Conservation (phyloP, 768 basidiomycete species). For the Suillus tomentosus region DNA sequence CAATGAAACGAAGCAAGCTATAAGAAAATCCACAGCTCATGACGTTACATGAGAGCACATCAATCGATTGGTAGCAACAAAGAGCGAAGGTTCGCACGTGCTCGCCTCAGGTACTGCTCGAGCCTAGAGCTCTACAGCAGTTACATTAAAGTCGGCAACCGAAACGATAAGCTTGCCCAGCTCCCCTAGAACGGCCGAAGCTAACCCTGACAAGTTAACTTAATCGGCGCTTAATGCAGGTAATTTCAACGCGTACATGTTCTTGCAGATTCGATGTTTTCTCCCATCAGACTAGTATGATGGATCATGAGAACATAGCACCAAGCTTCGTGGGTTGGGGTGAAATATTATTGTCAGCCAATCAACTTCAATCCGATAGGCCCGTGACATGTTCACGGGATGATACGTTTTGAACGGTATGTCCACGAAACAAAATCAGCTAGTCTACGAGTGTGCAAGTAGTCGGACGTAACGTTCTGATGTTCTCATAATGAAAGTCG, state of each 20-base stretch:
- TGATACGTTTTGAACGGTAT: neutral
- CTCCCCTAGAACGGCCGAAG: neutral
- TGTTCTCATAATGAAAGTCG: neutral
- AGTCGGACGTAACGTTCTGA: neutral
- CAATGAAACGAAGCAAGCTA: neutral
- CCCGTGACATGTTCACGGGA: neutral
- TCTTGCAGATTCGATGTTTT: neutral
- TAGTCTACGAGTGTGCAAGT: neutral
- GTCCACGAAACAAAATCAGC: too few relatives aligned
- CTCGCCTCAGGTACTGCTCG: neutral
- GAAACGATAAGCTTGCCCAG: neutral
- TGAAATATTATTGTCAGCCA: neutral
- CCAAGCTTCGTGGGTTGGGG: too few relatives aligned
- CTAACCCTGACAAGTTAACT: neutral
- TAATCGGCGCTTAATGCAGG: neutral
- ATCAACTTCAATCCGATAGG: neutral
- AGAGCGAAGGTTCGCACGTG: neutral
- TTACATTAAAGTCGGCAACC: neutral
- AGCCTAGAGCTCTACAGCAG: neutral
- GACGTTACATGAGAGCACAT: slow-evolving; percentile 2
- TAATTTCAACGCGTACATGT: neutral
- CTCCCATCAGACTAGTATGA: neutral
- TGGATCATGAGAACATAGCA: too few relatives aligned
- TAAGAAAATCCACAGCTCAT: neutral
- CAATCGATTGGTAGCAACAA: too few relatives aligned